Conservation (phyloP, 176 grass and related monocot genomes). For the Poa annua region DNA sequence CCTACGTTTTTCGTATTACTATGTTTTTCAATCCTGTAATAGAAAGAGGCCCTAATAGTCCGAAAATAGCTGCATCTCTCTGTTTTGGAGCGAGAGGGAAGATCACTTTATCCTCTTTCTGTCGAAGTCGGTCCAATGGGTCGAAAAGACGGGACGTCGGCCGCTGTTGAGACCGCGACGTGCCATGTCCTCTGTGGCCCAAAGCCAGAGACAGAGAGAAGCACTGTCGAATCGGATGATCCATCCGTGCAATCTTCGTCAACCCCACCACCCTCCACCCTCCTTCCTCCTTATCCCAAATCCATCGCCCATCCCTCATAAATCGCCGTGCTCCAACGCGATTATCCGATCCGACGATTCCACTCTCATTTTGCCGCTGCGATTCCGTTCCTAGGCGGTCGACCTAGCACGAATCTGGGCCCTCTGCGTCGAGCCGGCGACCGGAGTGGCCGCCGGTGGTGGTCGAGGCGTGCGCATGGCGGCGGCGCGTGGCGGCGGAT, state of each 20-base stretch:
- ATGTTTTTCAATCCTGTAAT: no score
- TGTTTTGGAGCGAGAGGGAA: no score
- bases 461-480: constrained; percentile 31
- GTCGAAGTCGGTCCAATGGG: background rate
- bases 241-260: constrained; percentile 35
- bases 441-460: background rate
- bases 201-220: background rate
- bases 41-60: no score
- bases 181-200: background rate
- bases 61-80: no score
- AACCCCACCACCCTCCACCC: background rate
- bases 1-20: no score
- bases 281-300: constrained; percentile 24
- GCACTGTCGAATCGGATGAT: background rate
- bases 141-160: background rate
- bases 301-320: background rate
- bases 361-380: background rate
- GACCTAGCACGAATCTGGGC: background rate
- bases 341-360: background rate
- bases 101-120: background rate
- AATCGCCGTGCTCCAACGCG: background rate
- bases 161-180: background rate
- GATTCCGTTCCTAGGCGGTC: background rate
- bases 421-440: constrained; percentile 8
- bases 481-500: constrained; percentile 29